These are phyloP conservation scores for Dunaliella primolecta DNA, from an alignment of 139 green algal species.

Conservation along the genomic window DNA sequence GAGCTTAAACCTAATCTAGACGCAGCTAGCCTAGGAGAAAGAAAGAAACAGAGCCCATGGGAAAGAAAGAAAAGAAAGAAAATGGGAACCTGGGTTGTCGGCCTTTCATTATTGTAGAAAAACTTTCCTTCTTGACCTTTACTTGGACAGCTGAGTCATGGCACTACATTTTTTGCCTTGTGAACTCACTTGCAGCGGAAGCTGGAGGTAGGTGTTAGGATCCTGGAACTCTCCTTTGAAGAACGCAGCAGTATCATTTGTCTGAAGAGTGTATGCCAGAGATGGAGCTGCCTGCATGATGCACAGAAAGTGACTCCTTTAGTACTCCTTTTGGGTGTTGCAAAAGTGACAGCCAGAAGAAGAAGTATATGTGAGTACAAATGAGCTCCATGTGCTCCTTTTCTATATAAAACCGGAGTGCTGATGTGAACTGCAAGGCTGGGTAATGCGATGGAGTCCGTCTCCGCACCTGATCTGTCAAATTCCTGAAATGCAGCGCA, in stretches of 20 bases:
- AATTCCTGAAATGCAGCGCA: conserved; percentile 25
- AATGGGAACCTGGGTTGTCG: too few species aligned
- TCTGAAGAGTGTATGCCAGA: conserved; percentile 17
- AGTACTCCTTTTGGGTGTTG: too few species aligned
- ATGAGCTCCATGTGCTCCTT: neutral
- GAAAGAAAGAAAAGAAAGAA: too few species aligned
- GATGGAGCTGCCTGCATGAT: neutral
- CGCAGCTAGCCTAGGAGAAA: too few species aligned
- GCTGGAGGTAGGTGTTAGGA: conserved; percentile 36
- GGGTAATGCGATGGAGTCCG: too few species aligned
- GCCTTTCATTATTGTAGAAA: too few species aligned
- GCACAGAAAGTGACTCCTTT: too few species aligned
- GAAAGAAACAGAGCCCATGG: too few species aligned
- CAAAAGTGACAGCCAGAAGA: neutral
- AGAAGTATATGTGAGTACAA: neutral
- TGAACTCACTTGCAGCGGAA: conserved; percentile 39
- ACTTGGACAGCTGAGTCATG: too few species aligned
- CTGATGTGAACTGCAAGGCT: neutral
- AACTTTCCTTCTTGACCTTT: too few species aligned
- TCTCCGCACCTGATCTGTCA: neutral
- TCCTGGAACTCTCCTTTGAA: conserved; percentile 49
- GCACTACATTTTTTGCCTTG: too few species aligned
- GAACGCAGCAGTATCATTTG: conserved; percentile 26
- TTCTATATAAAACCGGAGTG: neutral
- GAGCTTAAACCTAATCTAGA: too few species aligned